Conservation (phyloP, 768 basidiomycete species). For the Boletus tylopilopsis region DNA sequence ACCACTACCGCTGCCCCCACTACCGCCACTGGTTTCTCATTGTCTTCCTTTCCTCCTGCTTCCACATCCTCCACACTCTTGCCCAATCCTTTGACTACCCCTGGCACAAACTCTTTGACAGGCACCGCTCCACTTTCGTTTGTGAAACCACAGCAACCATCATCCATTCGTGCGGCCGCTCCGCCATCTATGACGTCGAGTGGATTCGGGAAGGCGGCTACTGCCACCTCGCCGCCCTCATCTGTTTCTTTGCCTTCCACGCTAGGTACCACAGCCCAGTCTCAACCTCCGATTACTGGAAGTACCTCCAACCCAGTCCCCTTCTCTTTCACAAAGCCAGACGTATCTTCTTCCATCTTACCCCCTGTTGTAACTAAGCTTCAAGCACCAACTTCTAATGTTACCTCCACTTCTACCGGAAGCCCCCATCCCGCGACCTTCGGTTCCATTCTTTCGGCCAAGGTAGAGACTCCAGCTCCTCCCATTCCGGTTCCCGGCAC, state of each 20-base stretch:
- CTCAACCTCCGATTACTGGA: slow-evolving; percentile 7
- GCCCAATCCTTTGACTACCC: slow-evolving; percentile 3
- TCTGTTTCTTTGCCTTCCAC: slow-evolving; percentile 6
- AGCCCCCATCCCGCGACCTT: slow-evolving; percentile 1
- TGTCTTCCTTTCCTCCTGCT: slow-evolving; percentile 24
- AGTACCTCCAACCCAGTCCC: slow-evolving; percentile 8
- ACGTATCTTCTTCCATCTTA: slow-evolving; percentile 25
- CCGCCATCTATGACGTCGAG: slow-evolving; percentile 22
- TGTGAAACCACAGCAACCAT: slow-evolving; percentile 11
- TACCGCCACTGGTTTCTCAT: slow-evolving; percentile 21
- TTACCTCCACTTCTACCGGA: slow-evolving; percentile 4
- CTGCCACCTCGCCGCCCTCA: slow-evolving; percentile 4
- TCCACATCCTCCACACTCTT: slow-evolving; percentile 14
- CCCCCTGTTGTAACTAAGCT: slow-evolving; percentile 7
- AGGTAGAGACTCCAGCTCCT: slow-evolving; percentile 1
- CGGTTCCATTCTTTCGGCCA: slow-evolving; percentile 9
- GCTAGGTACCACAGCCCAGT: slow-evolving; percentile 5
- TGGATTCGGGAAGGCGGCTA: slow-evolving; percentile 30
- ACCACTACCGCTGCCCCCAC: background rate
- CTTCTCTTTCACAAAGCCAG: slow-evolving; percentile 17
- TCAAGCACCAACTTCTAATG: slow-evolving; percentile 19
- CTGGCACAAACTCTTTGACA: slow-evolving; percentile 12
- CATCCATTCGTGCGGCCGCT: background rate
- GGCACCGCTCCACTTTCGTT: slow-evolving; percentile 16
- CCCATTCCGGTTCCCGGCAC: background rate